Evolutionary conservation across 352 stramenopile genomes (phyloP), one percentile per base, ranked within the genome.

Genomic region (Globisporangium irregulare): DNA sequence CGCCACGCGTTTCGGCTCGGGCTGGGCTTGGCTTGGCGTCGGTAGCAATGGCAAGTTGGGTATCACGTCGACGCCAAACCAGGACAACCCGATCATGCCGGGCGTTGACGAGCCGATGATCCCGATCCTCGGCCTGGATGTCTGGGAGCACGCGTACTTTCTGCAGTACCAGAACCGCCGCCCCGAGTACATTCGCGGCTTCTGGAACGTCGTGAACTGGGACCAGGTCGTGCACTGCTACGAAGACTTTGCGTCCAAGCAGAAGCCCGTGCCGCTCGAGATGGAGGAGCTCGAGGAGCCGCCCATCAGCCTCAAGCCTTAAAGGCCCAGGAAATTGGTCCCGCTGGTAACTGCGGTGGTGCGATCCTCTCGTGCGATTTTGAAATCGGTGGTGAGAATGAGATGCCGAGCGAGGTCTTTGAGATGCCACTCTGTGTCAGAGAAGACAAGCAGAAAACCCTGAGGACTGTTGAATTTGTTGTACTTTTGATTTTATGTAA

Each of bases 121-220:
- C 77, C 95, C 95, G 54, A 98, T 99, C 70, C 81, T 99, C 25
- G 94, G 91, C 22, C 72, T 97, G 25, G 94, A 99, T 77, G 92
- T 98, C 51, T 99, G 97, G 97, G 95, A 99, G 77, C 93, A 98
- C 79, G 91, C 92, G 10, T 98, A 98, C 79, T 98, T 91, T 74
- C 75, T 97, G 62, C 92, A 97, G 75, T 97, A 97, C 79, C 87
- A 97, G 68, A 97, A 97, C 79, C 80, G 86, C 58, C 78, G 89
- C 54, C 82, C 89, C 18, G 86, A 94, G 70, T 97, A 98, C 83
- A 92, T 98, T 54, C 82, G 71, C 38, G 95, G 86, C 71, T 97
- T 91, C 78, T 98, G 93, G 93, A 97, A 97, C 77, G 86, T 98
- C 67, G 90, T 90, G 51, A 91, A 93, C 71, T 93, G 81, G 81